Evolutionary conservation across 129 eudicot species (phyloP).

Genomic region (Gnaphalium uliginosum): DNA sequence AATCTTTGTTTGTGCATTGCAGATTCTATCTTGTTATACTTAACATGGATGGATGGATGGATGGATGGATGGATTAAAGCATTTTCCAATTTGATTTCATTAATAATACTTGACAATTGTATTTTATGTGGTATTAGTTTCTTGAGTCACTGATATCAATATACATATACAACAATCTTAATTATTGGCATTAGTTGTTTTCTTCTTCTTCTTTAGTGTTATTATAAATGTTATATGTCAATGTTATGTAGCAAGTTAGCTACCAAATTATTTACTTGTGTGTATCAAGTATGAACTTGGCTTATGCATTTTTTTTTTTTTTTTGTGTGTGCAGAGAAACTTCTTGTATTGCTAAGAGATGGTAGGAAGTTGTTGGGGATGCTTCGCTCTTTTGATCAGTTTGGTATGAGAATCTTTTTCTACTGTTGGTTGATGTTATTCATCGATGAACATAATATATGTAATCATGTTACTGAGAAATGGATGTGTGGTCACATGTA

Average conservation of each 20-base stretch:
- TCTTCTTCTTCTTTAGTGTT: neutral
- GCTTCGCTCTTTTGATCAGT: slow-evolving; percentile 98
- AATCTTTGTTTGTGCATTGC: neutral
- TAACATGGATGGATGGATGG: too few relatives aligned
- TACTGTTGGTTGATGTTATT: neutral
- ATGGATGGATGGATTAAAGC: too few relatives aligned
- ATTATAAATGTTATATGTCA: neutral
- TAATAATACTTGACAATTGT: too few relatives aligned
- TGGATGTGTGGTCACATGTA: slow-evolving; percentile 33
- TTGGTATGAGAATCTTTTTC: slow-evolving; percentile 49
- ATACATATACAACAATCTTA: neutral
- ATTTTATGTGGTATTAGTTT: too few relatives aligned
- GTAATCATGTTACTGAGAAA: slow-evolving; percentile 21
- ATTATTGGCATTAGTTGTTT: neutral
- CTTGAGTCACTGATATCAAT: too few relatives aligned
- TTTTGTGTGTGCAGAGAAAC: slow-evolving; percentile 92
- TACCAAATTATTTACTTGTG: neutral
- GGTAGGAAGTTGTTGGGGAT: slow-evolving; percentile 88
- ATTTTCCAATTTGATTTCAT: too few relatives aligned
- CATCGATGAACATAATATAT: neutral
- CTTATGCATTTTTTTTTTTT: neutral
- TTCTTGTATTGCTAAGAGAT: slow-evolving; percentile 92
- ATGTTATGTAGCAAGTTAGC: neutral
- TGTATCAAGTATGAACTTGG: neutral
- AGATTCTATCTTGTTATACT: too few relatives aligned